Base-by-base conservation (phyloP, 108 stramenopile genomes). In the Conticribra weissflogii region DNA sequence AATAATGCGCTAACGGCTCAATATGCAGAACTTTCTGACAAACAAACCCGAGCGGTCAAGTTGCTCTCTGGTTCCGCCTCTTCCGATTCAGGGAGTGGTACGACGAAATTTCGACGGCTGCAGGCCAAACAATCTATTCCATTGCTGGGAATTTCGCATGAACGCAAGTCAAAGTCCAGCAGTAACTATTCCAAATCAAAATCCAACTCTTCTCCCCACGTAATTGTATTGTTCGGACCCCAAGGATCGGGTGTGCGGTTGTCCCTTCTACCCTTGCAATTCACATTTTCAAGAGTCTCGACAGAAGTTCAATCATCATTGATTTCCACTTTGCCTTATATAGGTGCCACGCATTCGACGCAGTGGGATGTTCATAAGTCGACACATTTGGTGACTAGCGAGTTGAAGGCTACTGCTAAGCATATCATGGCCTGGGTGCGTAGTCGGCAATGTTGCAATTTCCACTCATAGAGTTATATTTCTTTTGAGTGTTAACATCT, bases 221-320 rank as follows among this genome's bases (percentile, higher is more conserved):
- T 73, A 0, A 78, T 65, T 5, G 67, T 81, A 2, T 64, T 78
- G 5, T 60, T 81, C 22, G 81, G 81, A 18, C 66, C 66, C 0
- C 59, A 72, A 56, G 81, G 81, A 12, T 78, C 81, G 12, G 81
- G 41, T 25, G 73, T 81, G 15, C 76, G 65, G 14, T 59, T 81
- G 3, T 27, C 71, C 28, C 56, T 78, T 18, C 52, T 78, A 4
- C 81, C 81, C 12, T 54, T 81, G 27, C 51, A 54, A 61, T 72
- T 81, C 54, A 74, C 76, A 19, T 81, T 81, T 53, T 81, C 81
- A 2, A 44, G 61, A 2, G n/a, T 72, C 3, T 32, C 66, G 30
- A 28, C 53, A 8, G 32, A 60, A 3, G 70, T 41, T 1, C 23
- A 52, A 30, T 30, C 56, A 58, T 50, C 71, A 29, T 33, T 59